These are phyloP conservation scores for Botryobasidium botryosum DNA, from an alignment of 768 basidiomycete species.

Conservation along the genomic window DNA sequence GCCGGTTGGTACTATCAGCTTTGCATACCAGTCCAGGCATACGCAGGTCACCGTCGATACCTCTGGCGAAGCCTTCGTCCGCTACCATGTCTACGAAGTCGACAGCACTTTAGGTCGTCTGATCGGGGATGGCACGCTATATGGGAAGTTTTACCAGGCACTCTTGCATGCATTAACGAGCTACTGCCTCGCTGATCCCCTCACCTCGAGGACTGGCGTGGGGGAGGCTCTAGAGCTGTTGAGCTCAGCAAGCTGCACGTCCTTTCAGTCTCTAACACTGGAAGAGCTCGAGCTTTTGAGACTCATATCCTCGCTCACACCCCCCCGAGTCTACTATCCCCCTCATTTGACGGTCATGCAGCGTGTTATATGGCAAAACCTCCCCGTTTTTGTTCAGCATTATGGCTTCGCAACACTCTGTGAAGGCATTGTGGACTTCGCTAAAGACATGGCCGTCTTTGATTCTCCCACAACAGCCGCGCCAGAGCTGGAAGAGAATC, in stretches of 20 bases:
- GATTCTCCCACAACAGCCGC: too few relatives aligned
- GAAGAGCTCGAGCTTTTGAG: conserved; percentile 21
- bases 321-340: conserved; percentile 25
- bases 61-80: conserved; percentile 11
- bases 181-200: conserved; percentile 27
- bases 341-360: conserved; percentile 25
- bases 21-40: conserved; percentile 15
- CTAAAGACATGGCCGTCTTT: too few relatives aligned
- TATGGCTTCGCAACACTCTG: too few relatives aligned
- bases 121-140: conserved; percentile 16
- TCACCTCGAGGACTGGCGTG: conserved; percentile 28
- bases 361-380: conserved; percentile 21
- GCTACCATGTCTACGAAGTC: conserved; percentile 19
- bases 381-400: too few relatives aligned
- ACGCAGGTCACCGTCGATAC: conserved; percentile 11
- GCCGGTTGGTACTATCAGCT: conserved; percentile 21
- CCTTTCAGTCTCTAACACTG: conserved; percentile 23
- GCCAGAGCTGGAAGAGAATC: too few relatives aligned
- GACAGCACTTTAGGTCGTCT: conserved; percentile 20
- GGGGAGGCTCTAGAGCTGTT: conserved; percentile 28
- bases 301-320: conserved; percentile 22
- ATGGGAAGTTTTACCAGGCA: conserved; percentile 21
- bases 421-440: too few relatives aligned
- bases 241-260: conserved; percentile 22
- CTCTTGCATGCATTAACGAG: conserved; percentile 33